phyloP scores from a whole-genome alignment of 352 stramenopile genomes.

The Pythium guiyangense region DNA sequence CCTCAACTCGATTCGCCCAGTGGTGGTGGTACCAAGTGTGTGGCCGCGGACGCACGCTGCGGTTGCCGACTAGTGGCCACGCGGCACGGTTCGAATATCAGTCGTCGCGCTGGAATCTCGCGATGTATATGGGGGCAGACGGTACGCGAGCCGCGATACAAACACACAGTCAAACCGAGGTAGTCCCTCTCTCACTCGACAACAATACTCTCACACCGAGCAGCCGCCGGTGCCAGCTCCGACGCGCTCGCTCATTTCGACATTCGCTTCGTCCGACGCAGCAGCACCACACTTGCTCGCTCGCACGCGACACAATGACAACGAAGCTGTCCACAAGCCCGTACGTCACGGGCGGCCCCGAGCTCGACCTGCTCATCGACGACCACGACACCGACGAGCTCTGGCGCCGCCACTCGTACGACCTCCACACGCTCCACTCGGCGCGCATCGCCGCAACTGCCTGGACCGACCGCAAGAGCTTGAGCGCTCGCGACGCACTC shows the following conservation, averaged over 20 bases:
- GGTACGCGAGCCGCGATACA: background rate
- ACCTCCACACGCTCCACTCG: background rate
- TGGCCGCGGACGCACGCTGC: too few relatives aligned
- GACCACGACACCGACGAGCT: background rate
- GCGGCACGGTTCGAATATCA: too few relatives aligned
- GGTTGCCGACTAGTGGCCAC: too few relatives aligned
- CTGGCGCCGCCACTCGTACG: constrained; percentile 6
- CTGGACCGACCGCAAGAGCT: constrained; percentile 7
- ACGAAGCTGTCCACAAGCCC: background rate
- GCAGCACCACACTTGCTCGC: too few relatives aligned
- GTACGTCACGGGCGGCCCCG: background rate
- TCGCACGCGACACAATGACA: too few relatives aligned
- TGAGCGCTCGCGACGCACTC: background rate
- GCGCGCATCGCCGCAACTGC: background rate
- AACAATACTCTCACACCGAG: background rate
- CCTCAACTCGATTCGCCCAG: too few relatives aligned
- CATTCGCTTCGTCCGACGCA: background rate
- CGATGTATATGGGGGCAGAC: too few relatives aligned
- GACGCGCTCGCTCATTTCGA: background rate
- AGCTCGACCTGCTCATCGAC: background rate
- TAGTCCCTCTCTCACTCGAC: background rate
- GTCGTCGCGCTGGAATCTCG: too few relatives aligned
- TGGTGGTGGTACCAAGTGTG: too few relatives aligned
- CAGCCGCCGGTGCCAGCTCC: background rate
- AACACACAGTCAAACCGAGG: background rate